A percentile compares a stretch with the other conserved stretches of the same genome.
phyloP scores from a whole-genome alignment of 768 basidiomycete genomes.

The Tricholoma bakamatsutake region DNA sequence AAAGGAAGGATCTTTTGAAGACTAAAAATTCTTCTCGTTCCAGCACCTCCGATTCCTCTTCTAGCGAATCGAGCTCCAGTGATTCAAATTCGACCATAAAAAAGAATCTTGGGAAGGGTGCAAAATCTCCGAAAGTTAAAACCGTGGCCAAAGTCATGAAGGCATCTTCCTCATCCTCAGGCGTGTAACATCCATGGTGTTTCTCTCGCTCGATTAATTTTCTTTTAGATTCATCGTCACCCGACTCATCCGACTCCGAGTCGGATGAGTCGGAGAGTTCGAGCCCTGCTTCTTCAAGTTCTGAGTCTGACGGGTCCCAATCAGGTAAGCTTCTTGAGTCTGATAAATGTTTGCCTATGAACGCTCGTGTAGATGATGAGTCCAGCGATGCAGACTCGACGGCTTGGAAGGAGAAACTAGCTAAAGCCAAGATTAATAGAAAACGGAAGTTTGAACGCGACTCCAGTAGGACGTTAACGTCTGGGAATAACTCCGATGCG shows the following conservation, averaged over 20 bases:
- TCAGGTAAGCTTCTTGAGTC: conserved; percentile 17
- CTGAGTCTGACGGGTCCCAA: conserved; percentile 23
- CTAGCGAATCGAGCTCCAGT: conserved; percentile 1
- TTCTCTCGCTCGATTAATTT: not conserved
- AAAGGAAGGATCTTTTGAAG: not conserved
- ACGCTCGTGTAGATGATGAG: conserved; percentile 27
- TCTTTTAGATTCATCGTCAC: conserved; percentile 9
- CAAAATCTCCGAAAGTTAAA: conserved; percentile 6
- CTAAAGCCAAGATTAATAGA: conserved; percentile 4
- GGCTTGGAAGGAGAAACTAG: conserved; percentile 6
- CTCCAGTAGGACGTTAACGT: conserved; percentile 17
- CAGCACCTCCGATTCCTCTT: conserved; percentile 16
- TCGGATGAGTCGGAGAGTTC: conserved; percentile 20
- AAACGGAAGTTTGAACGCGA: conserved; percentile 5
- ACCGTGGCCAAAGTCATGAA: conserved; percentile 1
- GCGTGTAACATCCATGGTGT: not conserved
- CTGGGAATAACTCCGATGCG: conserved; percentile 11
- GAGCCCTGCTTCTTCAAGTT: conserved; percentile 23
- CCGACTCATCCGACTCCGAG: no score
- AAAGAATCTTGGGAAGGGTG: conserved; percentile 3
- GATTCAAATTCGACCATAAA: conserved; percentile 1
- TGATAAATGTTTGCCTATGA: not conserved
- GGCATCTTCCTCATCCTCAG: conserved; percentile 10
- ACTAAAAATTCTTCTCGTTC: conserved; percentile 12
- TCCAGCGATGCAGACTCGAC: conserved; percentile 24